Evolutionary conservation across 345 rosid genomes (phyloP), one percentile per base, ranked within the genome.

Genomic region (Euphorbia peplus): DNA sequence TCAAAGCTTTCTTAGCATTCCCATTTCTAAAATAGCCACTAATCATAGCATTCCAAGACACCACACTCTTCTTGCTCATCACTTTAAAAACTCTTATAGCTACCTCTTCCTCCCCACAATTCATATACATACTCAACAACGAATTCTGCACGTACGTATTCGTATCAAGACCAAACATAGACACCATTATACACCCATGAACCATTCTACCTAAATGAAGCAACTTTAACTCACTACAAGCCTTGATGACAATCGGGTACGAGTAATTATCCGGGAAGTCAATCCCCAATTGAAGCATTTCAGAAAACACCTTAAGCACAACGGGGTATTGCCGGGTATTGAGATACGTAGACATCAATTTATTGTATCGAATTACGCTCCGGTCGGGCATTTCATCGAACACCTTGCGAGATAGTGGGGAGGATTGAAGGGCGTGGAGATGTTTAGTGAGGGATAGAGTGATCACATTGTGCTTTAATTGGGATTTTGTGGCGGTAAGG

Each of bases 11-110:
- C 69, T 46, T 70, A 24, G 83, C 74, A 63, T 65, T 75, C 9
- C 87, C 88, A 70, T 82, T 86, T 67, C 74, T 86, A 25, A 60
- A 85, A 76, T 82, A 83, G 68, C 95, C 95, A 78, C 82, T 86
- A 26, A 89, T 82, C 87, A 83, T 75, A 30, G 85, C 78, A 59
- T 85, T 89, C 90, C 91, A 89, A 0, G 95, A 83, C 10, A 89
- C 85, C 78, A 85, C 87, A 63, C 70, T 81, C 37, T 75, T 63
- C 71, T 76, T 82, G 74, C 60, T 63, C 86, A 85, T 76, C 24
- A 42, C 57, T 68, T 83, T 79, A 83, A 89, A 89, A 71, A 83
- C 76, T 30, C 37, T 83, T 69, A 79, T 70, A 11, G 88, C 95
- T 39, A 67, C 80, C 46, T 67, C 80, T 30, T 66, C 39, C 74